Evolutionary conservation across 768 basidiomycete species (phyloP), one percentile per base, ranked within the genome.

Genomic region (Lactifluus subvellereus): DNA sequence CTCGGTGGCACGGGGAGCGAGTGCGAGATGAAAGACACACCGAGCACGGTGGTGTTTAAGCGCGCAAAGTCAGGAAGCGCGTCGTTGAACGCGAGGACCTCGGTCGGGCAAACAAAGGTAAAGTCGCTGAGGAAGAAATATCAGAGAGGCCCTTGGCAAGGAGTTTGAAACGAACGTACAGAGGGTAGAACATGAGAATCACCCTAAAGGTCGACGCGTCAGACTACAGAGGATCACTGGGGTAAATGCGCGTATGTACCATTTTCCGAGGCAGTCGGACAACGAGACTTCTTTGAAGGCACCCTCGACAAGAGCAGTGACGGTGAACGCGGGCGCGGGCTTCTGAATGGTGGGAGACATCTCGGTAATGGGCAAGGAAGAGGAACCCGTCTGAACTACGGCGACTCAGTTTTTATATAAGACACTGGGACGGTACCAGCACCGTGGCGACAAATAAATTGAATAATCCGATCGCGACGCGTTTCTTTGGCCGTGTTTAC

Each of bases 71-170:
- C 79, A 56, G 84, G 72, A 37, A 96, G 82, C 9, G 91, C 87
- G 65, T 92, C 90, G 74, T 96, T 94, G 82, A 94, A 97, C 1
- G 94, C 94, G 52, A 95, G 83, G 72, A 97, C 95, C 76, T 96
- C 94, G 61, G 93, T 94, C n/a, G 92, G 92, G 77, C 92, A 95
- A 69, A 91, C 89, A 68, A 90, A 91, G 43, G 91, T 91, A 75
- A 91, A 92, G 71, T 90, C 89, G 79, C 88, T 92, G 65, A 14
- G 18, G 9, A 30, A 59, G 27, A 37, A 48, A 30, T 13, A 48
- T 30, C 4, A 20, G 35, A 42, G 32, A 56, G 30, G n/a, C 20
- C 14, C 4, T 8, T 10, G 4, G 18, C 2, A 18, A 51, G 56
- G 18, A 57, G n/a, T 10, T 35, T 42, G 16, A 65, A 54, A 67